Evolutionary conservation across 78 protist species (phyloP), one percentile per base, ranked within the genome.

Genomic region (Anaeramoeba flamelloides): DNA sequence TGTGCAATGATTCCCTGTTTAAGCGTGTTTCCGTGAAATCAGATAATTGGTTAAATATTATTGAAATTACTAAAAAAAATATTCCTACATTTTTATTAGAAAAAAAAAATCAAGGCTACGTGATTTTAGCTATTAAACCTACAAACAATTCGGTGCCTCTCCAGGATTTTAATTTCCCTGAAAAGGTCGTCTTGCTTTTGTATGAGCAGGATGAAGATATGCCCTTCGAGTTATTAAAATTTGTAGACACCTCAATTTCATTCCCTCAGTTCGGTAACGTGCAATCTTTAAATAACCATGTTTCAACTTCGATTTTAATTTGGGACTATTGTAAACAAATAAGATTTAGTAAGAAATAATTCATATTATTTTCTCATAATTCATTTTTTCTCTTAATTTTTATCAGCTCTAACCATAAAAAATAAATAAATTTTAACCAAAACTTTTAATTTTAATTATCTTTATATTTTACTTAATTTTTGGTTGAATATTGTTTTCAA

Each of bases 261-360:
- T 79, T 83, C 12, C 86, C 86, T 8, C 86, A 83, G 26, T 82
- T 83, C 53, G 86, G 86, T 74, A 36, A 79, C 4, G 40, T 81
- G 8, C 83, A 84, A 4, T 53, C 80, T 65, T 69, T 83, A 32
- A 83, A 83, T 34, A 84, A 33, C 3, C 86, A 83, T 39, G 86
- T 83, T 8, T 32, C 75, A 4, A 79, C 76, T 17, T 80, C 85
- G 4, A 53, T 83, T 37, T 2, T 40, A 53, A 83, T 83, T 36
- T 83, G 86, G 86, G 85, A 82, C 33, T 83, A 32, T 80, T 22
- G 81, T 30, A 64, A 80, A 3, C 84, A 82, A n/a, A n/a, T n/a
- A n/a, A n/a, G n/a, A n/a, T n/a, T n/a, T n/a, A n/a, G n/a, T n/a
- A n/a, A n/a, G n/a, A n/a, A n/a, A n/a, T n/a, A n/a, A n/a, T n/a